phyloP scores from a whole-genome alignment of 768 basidiomycete genomes.

The Boletellus ananas region DNA sequence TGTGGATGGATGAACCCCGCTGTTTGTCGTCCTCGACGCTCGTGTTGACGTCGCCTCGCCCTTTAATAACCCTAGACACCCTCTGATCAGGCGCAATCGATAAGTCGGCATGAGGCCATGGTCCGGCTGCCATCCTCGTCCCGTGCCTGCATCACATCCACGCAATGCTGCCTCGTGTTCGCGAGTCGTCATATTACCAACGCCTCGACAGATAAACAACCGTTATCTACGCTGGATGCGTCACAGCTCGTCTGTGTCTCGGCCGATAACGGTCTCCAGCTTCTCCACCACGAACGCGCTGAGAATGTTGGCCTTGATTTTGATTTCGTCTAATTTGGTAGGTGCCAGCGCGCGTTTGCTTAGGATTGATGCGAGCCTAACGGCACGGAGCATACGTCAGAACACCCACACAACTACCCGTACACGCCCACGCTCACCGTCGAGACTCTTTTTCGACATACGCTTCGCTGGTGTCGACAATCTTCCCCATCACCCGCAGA shows the following conservation, averaged over 20 bases:
- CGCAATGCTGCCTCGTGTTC: constrained; percentile 20
- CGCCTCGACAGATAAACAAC: constrained; percentile 14
- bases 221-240: constrained; percentile 10
- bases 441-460: constrained; percentile 85
- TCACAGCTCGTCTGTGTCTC: constrained; percentile 44
- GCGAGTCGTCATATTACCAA: constrained; percentile 14
- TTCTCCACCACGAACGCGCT: constrained; percentile 49
- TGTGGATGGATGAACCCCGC: constrained; percentile 4
- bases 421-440: constrained; percentile 49
- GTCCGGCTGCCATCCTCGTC: constrained; percentile 14
- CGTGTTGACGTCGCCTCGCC: constrained; percentile 5
- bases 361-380: constrained; percentile 72
- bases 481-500: constrained; percentile 86
- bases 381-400: constrained; percentile 5
- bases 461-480: constrained; percentile 60
- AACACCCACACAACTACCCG: background rate
- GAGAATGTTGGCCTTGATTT: constrained; percentile 87
- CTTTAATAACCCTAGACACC: constrained; percentile 13
- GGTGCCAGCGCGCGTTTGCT: constrained; percentile 72
- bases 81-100: constrained; percentile 17
- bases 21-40: constrained; percentile 7
- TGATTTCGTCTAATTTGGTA: constrained; percentile 87
- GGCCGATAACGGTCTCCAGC: constrained; percentile 30
- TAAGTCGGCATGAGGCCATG: constrained; percentile 22
- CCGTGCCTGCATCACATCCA: constrained; percentile 25